Percentiles rank a stretch among this genome's conserved stretches.
Conservation (phyloP, 2,329 filamentous ascomycete species). For the Arachnomyces sp. region DNA sequence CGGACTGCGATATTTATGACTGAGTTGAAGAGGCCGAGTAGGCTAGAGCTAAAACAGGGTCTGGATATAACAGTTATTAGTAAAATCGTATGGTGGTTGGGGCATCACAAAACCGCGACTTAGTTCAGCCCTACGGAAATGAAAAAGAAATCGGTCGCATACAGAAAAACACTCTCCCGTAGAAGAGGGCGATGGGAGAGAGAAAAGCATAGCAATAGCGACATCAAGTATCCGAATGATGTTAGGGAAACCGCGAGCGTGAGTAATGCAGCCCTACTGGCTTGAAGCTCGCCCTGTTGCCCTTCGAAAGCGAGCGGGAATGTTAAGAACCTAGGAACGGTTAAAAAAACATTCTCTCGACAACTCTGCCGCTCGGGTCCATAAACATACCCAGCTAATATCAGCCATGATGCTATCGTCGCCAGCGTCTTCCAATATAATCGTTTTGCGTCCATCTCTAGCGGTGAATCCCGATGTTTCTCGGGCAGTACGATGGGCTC, state of each 20-base stretch:
- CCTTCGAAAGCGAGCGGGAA: constrained; percentile 22
- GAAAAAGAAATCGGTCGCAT: constrained; percentile 8
- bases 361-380: neutral
- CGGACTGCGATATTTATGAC: constrained; percentile 25
- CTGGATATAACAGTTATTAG: neutral
- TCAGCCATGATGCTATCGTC: constrained; percentile 18
- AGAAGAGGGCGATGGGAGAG: constrained; percentile 19
- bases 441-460: neutral
- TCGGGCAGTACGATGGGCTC: neutral
- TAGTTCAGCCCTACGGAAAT: neutral
- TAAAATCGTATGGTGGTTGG: neutral
- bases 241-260: constrained; percentile 22
- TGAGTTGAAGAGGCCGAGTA: constrained; percentile 26
- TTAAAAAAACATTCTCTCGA: neutral
- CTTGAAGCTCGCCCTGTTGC: constrained; percentile 11
- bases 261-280: constrained; percentile 17
- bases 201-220: constrained; percentile 18
- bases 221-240: constrained; percentile 19
- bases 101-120: neutral
- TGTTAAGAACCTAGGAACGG: constrained; percentile 20
- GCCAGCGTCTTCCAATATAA: constrained; percentile 20
- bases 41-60: constrained; percentile 20
- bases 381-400: constrained; percentile 22
- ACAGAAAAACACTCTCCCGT: constrained; percentile 25
- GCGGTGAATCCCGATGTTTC: neutral